Evolutionary conservation across 1,139 yeast species (phyloP).

Genomic region (Kodamaea derodonti): DNA sequence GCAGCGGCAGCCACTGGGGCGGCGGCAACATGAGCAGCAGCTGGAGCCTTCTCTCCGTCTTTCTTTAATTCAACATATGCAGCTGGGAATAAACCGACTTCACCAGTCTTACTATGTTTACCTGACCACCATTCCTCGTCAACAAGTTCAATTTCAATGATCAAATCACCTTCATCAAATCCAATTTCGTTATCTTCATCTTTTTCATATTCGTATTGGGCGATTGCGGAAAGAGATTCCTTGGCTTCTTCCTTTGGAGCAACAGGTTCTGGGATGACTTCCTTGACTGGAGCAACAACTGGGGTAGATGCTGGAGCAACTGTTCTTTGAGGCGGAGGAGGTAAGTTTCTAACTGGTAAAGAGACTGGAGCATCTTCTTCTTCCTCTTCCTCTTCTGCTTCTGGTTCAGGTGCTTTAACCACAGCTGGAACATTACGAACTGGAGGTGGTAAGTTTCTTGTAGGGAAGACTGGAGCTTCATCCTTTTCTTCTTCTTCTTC

Average conservation of each 20-base stretch:
- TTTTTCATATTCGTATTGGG: constrained; percentile 64
- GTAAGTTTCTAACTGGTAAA: constrained; percentile 23
- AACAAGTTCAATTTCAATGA: constrained; percentile 61
- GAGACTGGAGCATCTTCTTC: constrained; percentile 19
- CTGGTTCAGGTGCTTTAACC: constrained; percentile 8
- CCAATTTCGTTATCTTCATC: constrained; percentile 75
- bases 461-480: constrained; percentile 21
- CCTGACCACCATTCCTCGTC: constrained; percentile 89
- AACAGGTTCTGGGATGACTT: constrained; percentile 8
- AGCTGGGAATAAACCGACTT: constrained; percentile 69
- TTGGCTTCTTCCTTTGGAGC: constrained; percentile 6
- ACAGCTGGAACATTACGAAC: constrained; percentile 1
- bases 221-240: constrained; percentile 45
- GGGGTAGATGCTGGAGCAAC: constrained; percentile 6
- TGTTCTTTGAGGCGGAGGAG: constrained; percentile 14
- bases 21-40: constrained; percentile 12
- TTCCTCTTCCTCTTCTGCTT: too few relatives aligned
- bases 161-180: constrained; percentile 61
- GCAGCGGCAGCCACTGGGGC: constrained; percentile 12
- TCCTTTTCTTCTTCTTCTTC: constrained; percentile 11
- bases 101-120: constrained; percentile 54
- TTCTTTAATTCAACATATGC: constrained; percentile 55
- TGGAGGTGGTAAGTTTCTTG: constrained; percentile 16
- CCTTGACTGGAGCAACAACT: constrained; percentile 10
- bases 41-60: constrained; percentile 12